Base-by-base conservation (phyloP, 164 flowering plant genomes). In the Annona cherimola region DNA sequence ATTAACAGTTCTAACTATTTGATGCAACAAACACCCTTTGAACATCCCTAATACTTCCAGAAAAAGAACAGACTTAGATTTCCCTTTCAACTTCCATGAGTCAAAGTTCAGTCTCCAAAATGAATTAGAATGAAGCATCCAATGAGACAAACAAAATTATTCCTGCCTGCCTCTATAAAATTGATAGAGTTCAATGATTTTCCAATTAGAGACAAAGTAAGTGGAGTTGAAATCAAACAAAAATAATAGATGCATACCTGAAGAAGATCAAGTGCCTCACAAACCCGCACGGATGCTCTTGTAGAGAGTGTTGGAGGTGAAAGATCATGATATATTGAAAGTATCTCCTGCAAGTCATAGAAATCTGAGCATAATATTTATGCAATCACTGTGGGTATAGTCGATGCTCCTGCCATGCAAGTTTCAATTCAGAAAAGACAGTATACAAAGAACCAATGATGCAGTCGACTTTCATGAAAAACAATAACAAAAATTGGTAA, bases 211-310 rank as follows among this genome's bases (percentile, higher is more conserved):
- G 0, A 42, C 14, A 64, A 41, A 20, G 14, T 44, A 63, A 63
- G 67, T 35, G 67, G 5, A 42, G 42, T 64, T 40, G n/a, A 64
- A 63, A 40, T 64, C 7, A 16, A 40, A 64, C 44, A 40, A 4
- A 64, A 64, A 7, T 64, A 35, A 40, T 3, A 19, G 45, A 42
- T 63, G 43, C 18, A 39, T 12, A 64, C 99, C 98, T 95, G 99
- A 74, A 95, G 93, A 75, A 95, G 88, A 35, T 96, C 96, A 73
- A 95, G 96, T 41, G 96, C 97, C 81, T 95, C 88, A 85, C 98
- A 90, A 42, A 91, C 99, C 68, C 93, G 87, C 73, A 88, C 89
- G 61, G 98, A 91, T 68, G 90, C 93, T 4, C 81, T 90, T 45
- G 89, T 86, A 72, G 87, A 86, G 8, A 95, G 83, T 73, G 81